Conservation (phyloP, 2,329 filamentous ascomycete genomes). For the Ophiocordyceps robertsii region DNA sequence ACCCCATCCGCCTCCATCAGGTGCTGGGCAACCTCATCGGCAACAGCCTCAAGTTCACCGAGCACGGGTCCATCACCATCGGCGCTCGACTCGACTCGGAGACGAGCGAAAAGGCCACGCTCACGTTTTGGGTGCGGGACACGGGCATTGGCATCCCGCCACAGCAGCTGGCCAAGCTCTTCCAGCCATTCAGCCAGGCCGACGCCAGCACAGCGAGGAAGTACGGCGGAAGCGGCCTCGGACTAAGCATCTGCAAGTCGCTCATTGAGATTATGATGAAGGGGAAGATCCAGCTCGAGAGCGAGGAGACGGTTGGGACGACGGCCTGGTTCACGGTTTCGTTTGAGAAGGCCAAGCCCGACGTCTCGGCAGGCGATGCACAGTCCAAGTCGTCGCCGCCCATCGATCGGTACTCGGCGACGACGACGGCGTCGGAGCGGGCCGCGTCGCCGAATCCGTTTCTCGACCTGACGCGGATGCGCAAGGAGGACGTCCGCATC, state of each 20-base stretch:
- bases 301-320: constrained; percentile 56
- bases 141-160: constrained; percentile 85
- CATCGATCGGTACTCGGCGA: constrained; percentile 19
- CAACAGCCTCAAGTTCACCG: constrained; percentile 91
- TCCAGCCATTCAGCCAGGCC: constrained; percentile 86
- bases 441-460: constrained; percentile 29
- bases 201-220: constrained; percentile 82
- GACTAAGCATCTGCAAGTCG: constrained; percentile 87
- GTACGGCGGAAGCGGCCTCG: constrained; percentile 83
- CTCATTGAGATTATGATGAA: constrained; percentile 88
- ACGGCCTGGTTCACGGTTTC: constrained; percentile 68
- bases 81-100: constrained; percentile 61
- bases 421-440: constrained; percentile 21
- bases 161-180: constrained; percentile 71
- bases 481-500: constrained; percentile 66
- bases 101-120: constrained; percentile 52
- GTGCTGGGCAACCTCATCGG: constrained; percentile 73
- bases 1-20: constrained; percentile 53
- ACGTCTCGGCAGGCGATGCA: constrained; percentile 43
- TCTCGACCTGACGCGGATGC: constrained; percentile 57
- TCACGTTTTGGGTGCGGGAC: constrained; percentile 78
- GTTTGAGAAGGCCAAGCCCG: constrained; percentile 66
- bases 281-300: constrained; percentile 72
- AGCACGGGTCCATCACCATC: constrained; percentile 74
- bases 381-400: constrained; percentile 22